Percentiles rank a stretch among this genome's conserved stretches.
Conservation (phyloP, 495 filamentous ascomycete species). For the Penicillium mononematosum region DNA sequence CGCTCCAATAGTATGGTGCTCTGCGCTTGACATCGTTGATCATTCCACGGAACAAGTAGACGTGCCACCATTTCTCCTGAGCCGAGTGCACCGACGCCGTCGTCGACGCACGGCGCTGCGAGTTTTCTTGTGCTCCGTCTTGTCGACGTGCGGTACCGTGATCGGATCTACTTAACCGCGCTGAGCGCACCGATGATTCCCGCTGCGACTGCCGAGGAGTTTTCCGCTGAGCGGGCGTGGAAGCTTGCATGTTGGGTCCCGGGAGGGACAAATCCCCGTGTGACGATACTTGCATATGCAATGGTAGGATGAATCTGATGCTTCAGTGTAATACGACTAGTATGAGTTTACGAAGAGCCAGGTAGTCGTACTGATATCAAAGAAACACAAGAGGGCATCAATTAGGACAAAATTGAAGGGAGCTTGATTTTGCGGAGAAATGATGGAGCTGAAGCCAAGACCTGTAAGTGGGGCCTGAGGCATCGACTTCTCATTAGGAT, state of each 20-base stretch:
- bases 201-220: constrained; percentile 35
- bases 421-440: constrained; percentile 15
- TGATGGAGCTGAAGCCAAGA: constrained; percentile 20
- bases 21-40: constrained; percentile 69
- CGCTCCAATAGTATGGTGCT: constrained; percentile 71
- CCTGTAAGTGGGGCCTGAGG: constrained; percentile 21
- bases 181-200: constrained; percentile 22
- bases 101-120: constrained; percentile 12
- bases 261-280: constrained; percentile 24
- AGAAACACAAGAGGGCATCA: neutral
- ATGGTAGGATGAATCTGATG: neutral
- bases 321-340: neutral
- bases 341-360: neutral
- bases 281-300: constrained; percentile 23
- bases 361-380: neutral
- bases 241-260: constrained; percentile 30
- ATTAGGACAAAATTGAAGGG: neutral
- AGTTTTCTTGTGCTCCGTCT: constrained; percentile 8
- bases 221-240: constrained; percentile 31
- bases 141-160: constrained; percentile 16
- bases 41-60: constrained; percentile 63
- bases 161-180: constrained; percentile 18
- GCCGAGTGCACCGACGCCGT: constrained; percentile 17
- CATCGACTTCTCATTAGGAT: neutral
- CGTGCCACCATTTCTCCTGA: constrained; percentile 57